Evolutionary conservation across 2,329 filamentous ascomycete species (phyloP), one percentile per base, ranked within the genome.

Genomic region (Colletotrichum tamarilloi): DNA sequence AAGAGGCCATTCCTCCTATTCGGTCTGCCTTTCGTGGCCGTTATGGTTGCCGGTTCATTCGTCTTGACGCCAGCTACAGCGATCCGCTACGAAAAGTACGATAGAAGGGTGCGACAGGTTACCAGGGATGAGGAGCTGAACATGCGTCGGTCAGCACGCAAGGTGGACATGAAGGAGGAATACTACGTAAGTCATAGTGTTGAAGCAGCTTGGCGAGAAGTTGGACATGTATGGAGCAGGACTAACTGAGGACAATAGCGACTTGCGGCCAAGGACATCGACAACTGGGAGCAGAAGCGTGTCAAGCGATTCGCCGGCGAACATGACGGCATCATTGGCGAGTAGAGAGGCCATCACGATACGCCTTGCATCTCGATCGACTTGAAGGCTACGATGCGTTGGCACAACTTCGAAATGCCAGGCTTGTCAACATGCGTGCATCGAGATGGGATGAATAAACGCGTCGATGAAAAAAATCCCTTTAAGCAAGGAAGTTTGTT

Each of bases 251-350:
- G 84, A 86, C 94, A 52, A 67, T 82, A 97, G 94, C 91, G 92
- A 84, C 85, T 97, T 38, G 93, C 94, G 77, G 94, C 94, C 38
- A 97, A 97, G 82, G 97, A 98, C 80, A 85, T 98, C 74, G 96
- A 99, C 79, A 90, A 95, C 80, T 99, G 97, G 97, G 96, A 98
- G 82, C 97, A 98, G 84, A 97, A 97, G 84, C 91, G 97, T 66
- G 95, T 98, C 12, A 92, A 98, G 85, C 88, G 97, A 80, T 88
- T 98, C 74, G 92, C 94, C 24, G 97, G 97, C 76, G 97, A 99
- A 83, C 93, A 91, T 74, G 96, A 99, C 82, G 96, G 96, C 42
- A 89, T 94, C 63, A 81, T 98, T 76, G 62, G 62, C 62, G 93
- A 76, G 74, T 73, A 73, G 66, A 67, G 66, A 66, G 22, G 28